These are phyloP conservation scores for Fusarium bulbicola DNA, from an alignment of 2,329 filamentous ascomycete species.

Conservation along the genomic window DNA sequence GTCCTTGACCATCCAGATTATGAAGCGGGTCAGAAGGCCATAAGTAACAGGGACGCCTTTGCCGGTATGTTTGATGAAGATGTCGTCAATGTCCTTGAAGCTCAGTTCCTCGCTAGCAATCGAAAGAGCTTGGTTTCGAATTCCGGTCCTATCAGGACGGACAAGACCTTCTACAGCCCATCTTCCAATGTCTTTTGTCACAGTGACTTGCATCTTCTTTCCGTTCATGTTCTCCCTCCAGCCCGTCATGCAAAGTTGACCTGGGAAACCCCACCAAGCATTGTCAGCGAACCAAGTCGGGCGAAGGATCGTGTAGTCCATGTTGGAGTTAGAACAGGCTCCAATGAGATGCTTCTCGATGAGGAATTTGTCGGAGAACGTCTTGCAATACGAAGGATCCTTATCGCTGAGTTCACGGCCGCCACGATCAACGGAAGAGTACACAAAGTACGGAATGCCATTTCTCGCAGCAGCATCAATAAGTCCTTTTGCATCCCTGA, in stretches of 20 bases:
- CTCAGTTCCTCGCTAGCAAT: slow-evolving; percentile 40
- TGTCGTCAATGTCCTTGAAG: slow-evolving; percentile 31
- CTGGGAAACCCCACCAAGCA: slow-evolving; percentile 39
- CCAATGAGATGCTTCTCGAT: slow-evolving; percentile 67
- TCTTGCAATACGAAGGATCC: slow-evolving; percentile 41
- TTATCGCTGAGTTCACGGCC: slow-evolving; percentile 62
- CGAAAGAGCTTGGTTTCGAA: slow-evolving; percentile 36
- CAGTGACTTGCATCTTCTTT: slow-evolving; percentile 40
- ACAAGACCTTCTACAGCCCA: slow-evolving; percentile 35
- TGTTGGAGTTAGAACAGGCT: slow-evolving; percentile 30
- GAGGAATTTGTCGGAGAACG: slow-evolving; percentile 60
- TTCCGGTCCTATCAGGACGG: slow-evolving; percentile 18
- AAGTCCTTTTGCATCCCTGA: slow-evolving; percentile 60
- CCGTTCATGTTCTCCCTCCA: slow-evolving; percentile 41
- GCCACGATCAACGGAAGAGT: slow-evolving; percentile 71
- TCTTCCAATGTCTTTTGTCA: slow-evolving; percentile 39
- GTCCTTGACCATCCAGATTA: slow-evolving; percentile 38
- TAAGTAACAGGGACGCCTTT: slow-evolving; percentile 36
- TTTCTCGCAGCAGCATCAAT: slow-evolving; percentile 60
- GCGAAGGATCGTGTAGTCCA: slow-evolving; percentile 43
- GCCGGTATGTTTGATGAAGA: slow-evolving; percentile 32
- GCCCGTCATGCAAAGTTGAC: slow-evolving; percentile 40
- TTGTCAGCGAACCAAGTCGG: slow-evolving; percentile 43
- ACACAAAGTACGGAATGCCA: slow-evolving; percentile 66
- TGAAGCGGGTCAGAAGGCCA: slow-evolving; percentile 23